phyloP scores from a whole-genome alignment of 768 basidiomycete genomes.

The Candolleomyces aberdarensis region DNA sequence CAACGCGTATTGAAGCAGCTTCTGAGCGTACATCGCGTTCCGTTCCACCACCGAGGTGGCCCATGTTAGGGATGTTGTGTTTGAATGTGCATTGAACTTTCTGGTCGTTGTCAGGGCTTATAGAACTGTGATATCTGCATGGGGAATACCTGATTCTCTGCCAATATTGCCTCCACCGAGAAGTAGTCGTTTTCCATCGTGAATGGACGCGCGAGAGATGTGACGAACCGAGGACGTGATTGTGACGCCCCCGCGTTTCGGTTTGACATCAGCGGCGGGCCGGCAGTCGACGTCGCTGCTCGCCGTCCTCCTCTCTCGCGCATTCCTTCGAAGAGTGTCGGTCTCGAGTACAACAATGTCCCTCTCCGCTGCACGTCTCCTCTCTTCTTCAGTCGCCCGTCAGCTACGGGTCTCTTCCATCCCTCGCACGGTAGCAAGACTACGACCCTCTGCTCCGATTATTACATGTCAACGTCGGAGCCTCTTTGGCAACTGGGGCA shows the following conservation, averaged over 20 bases:
- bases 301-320: no score
- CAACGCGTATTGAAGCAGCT: not conserved
- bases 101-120: conserved; percentile 31
- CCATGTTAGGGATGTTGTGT: conserved; percentile 78
- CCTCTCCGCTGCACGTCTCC: not conserved
- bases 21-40: conserved; percentile 62
- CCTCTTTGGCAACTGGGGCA: not conserved
- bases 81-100: conserved; percentile 95
- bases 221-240: not conserved
- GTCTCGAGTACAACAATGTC: not conserved
- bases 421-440: not conserved
- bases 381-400: not conserved
- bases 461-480: conserved; percentile 2
- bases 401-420: not conserved
- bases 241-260: conserved; percentile 1
- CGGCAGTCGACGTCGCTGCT: not conserved
- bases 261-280: not conserved
- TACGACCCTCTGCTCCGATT: not conserved
- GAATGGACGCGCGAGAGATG: not conserved
- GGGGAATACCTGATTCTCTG: conserved; percentile 74
- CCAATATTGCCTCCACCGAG: conserved; percentile 86
- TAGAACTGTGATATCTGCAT: not conserved
- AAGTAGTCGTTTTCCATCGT: conserved; percentile 90
- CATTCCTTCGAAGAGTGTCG: not conserved
- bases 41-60: conserved; percentile 83